These are phyloP conservation scores for Microcera coccophila DNA, from an alignment of 2,329 filamentous ascomycete species.

Conservation along the genomic window DNA sequence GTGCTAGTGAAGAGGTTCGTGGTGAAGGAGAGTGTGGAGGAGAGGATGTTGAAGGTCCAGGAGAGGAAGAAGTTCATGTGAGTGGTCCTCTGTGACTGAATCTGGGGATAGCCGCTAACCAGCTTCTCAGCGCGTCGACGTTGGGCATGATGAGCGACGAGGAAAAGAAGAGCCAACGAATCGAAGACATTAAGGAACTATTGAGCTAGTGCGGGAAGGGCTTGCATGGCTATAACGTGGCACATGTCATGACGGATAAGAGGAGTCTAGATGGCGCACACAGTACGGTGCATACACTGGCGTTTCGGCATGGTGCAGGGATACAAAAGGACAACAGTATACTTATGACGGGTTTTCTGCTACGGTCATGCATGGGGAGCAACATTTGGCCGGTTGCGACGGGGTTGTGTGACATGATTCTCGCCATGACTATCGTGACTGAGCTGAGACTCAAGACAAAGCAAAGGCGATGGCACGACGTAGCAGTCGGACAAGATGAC, in stretches of 20 bases:
- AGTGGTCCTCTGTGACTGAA: constrained; percentile 38
- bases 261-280: too few relatives aligned
- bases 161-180: constrained; percentile 82
- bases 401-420: neutral
- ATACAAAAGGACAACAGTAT: neutral
- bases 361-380: too few relatives aligned
- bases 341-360: too few relatives aligned
- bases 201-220: constrained; percentile 53
- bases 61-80: constrained; percentile 94
- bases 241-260: too few relatives aligned
- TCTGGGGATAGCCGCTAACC: constrained; percentile 11
- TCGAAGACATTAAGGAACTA: constrained; percentile 91
- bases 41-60: constrained; percentile 89
- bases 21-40: constrained; percentile 85
- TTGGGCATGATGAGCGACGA: constrained; percentile 94
- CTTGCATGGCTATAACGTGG: too few relatives aligned
- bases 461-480: neutral
- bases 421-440: neutral
- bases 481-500: too few relatives aligned
- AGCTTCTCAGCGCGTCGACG: constrained; percentile 68
- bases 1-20: constrained; percentile 87
- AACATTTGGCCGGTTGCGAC: neutral
- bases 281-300: neutral
- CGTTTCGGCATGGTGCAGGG: neutral
- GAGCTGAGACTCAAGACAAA: neutral